Evolutionary conservation across 495 filamentous ascomycete species (phyloP), one percentile per base, ranked within the genome.

Genomic region (Penicillium ucsense): DNA sequence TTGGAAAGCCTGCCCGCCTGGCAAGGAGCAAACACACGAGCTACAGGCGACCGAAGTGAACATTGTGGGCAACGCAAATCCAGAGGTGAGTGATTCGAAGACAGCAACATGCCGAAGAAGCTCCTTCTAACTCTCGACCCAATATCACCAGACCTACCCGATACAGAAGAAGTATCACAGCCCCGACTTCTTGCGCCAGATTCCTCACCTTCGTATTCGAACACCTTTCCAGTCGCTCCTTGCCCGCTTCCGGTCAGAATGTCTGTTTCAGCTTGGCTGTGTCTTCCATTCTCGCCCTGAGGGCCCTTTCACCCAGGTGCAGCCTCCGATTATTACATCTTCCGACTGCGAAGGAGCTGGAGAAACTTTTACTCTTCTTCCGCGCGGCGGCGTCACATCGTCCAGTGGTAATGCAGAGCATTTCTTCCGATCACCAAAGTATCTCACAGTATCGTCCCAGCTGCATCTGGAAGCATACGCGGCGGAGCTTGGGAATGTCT

Each of bases 331-430:
- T 49, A 85, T 98, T 56, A 97, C 94, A 5, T 94, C 92, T 4
- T 98, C 94, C 0, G 92, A 98, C 54, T 97, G 94, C 60, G 92
- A 98, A 65, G 94, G 92, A 5, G 94, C 90, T 4, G 91, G 92
- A 3, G 90, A 96, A 61, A 90, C 92, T n/a, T 98, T 98, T 54
- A 82, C 80, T 4, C 65, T 97, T 32, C 61, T 77, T 7, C 68
- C 71, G 11, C 67, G 69, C 7, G 67, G 62, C 42, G 47, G 51
- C 35, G 50, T 59, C 5, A 44, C 59, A 27, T 51, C 30, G 38
- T 56, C 73, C 1, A 62, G 57, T 34, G 48, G 58, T 28, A 62
- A 77, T 34, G 45, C 43, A 28, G 61, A 67, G 6, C 61, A 66
- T 38, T 96, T 95, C 69, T 97, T 95, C 66, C 80, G 81, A n/a